Conservation (phyloP, 163 green algal species). For the Picocystis sp. region DNA sequence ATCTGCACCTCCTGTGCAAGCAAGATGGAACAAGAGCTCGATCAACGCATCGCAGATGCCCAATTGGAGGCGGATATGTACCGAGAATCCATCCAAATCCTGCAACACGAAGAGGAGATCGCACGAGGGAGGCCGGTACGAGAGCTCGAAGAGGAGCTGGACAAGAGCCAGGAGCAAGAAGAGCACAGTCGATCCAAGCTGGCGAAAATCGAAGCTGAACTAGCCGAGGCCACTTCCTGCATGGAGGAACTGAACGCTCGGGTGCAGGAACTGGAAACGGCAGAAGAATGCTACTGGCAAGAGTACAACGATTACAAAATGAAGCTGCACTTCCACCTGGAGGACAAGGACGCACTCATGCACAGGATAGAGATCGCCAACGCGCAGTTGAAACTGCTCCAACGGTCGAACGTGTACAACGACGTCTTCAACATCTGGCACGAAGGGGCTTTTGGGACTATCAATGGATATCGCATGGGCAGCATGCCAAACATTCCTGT, state of each 20-base stretch:
- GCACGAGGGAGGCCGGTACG: too few relatives aligned
- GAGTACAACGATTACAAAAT: slow-evolving; percentile 65
- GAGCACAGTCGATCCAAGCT: too few relatives aligned
- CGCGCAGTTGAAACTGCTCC: slow-evolving; percentile 53
- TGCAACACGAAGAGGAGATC: too few relatives aligned
- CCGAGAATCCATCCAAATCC: too few relatives aligned
- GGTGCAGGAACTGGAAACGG: slow-evolving; percentile 5
- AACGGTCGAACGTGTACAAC: slow-evolving; percentile 61
- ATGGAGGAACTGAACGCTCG: slow-evolving; percentile 19
- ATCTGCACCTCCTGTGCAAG: too few relatives aligned
- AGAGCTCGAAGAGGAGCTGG: too few relatives aligned
- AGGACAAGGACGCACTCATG: slow-evolving; percentile 61
- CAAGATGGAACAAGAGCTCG: too few relatives aligned
- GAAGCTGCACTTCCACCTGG: slow-evolving; percentile 38
- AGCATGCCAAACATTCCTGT: slow-evolving; percentile 49
- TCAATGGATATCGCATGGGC: slow-evolving; percentile 77
- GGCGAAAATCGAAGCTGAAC: slow-evolving; percentile 18
- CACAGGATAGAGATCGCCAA: slow-evolving; percentile 43
- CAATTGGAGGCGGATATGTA: too few relatives aligned
- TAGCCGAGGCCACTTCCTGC: slow-evolving; percentile 17
- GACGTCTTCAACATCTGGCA: slow-evolving; percentile 89
- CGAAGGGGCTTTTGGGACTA: slow-evolving; percentile 70
- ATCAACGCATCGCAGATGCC: too few relatives aligned
- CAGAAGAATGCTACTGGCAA: slow-evolving; percentile 35
- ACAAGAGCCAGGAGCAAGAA: too few relatives aligned